A percentile compares a stretch with the other conserved stretches of the same genome.
Conservation (phyloP, 2,329 filamentous ascomycete species). For the Aureobasidium sp. region DNA sequence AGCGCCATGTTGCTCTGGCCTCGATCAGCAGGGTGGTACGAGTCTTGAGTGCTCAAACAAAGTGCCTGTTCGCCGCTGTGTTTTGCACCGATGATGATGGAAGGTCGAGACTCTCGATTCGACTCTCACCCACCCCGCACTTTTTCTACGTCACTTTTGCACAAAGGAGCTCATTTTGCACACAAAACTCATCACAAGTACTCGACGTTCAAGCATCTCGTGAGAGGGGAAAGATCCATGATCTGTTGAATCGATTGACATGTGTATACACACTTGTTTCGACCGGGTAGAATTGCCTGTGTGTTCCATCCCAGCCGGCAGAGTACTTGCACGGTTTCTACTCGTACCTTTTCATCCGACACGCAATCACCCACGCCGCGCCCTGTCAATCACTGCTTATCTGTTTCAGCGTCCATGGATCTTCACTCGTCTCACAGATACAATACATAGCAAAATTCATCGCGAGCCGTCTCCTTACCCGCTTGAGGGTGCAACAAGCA, state of each 20-base stretch:
- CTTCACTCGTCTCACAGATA: neutral
- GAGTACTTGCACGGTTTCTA: too few species aligned
- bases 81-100: neutral
- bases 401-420: neutral
- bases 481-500: neutral
- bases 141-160: conserved; percentile 9
- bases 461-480: neutral
- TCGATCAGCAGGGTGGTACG: neutral
- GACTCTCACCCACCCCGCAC: neutral
- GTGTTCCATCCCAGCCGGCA: too few species aligned
- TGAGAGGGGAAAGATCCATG: too few species aligned
- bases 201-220: too few species aligned
- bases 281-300: too few species aligned
- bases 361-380: neutral
- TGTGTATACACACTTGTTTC: too few species aligned
- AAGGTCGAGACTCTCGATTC: conserved; percentile 1
- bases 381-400: conserved; percentile 1
- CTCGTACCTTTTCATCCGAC: neutral
- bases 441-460: neutral
- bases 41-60: neutral
- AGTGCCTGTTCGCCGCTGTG: conserved; percentile 9
- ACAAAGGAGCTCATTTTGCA: neutral
- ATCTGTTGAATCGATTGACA: too few species aligned
- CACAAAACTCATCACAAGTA: neutral
- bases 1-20: conserved; percentile 25